These are phyloP conservation scores for Yarrowia sp. DNA, from an alignment of 805 yeast genomes.

Conservation along the genomic window DNA sequence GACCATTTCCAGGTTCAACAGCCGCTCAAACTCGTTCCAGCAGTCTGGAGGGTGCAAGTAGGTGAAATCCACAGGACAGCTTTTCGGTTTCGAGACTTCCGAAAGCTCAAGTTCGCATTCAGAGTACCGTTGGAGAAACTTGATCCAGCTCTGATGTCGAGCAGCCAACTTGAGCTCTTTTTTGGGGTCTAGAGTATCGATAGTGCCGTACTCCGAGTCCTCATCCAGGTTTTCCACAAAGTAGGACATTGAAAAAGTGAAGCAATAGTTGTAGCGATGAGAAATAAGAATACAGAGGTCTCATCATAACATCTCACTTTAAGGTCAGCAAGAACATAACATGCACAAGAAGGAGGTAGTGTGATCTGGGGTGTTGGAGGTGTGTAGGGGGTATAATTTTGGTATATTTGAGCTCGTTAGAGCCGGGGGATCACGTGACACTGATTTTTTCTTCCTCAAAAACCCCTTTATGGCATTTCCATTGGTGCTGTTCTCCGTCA, in stretches of 20 bases:
- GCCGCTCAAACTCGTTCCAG: conserved; percentile 24
- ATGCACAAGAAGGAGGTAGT: too few species aligned
- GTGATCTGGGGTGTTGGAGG: too few species aligned
- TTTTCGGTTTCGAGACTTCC: not conserved
- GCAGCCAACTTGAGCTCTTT: conserved; percentile 2
- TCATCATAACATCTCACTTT: not conserved
- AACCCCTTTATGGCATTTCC: too few species aligned
- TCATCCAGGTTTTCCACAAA: conserved; percentile 6
- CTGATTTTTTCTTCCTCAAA: too few species aligned
- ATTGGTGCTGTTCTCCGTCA: too few species aligned
- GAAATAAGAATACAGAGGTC: too few species aligned
- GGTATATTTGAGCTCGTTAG: too few species aligned
- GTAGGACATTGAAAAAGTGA: not conserved
- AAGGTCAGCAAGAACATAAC: not conserved
- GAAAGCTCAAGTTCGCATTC: conserved; percentile 12
- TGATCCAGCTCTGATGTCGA: conserved; percentile 14
- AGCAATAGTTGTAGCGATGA: too few species aligned
- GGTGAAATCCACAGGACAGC: not conserved
- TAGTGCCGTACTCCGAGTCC: not conserved
- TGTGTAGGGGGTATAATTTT: too few species aligned
- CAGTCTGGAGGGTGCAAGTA: conserved; percentile 3
- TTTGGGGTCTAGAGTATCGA: not conserved
- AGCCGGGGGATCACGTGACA: too few species aligned
- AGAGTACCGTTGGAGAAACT: conserved; percentile 16
- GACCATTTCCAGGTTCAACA: conserved; percentile 10